Evolutionary conservation across 179 eudicot species (phyloP), one percentile per base, ranked within the genome.

Genomic region (Silene noctiflora): DNA sequence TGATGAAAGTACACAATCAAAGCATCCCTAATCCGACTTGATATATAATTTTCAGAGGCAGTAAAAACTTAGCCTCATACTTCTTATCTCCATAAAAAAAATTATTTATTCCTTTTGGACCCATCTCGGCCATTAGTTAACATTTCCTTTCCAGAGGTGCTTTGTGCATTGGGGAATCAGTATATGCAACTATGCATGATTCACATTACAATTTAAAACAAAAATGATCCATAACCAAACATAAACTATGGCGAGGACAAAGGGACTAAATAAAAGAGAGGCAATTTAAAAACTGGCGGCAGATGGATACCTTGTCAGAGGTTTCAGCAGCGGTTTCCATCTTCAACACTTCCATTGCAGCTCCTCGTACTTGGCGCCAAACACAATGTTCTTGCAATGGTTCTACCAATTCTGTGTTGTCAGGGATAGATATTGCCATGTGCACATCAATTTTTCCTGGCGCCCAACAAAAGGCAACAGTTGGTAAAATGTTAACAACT

Each of bases 311-410:
- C 96, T 90, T 90, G 72, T 91, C 88, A 3, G 80, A 27, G 22
- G 89, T 80, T 69, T 81, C 84, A 65, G 70, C 85, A 68, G 53
- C 79, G 70, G 77, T 79, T 73, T 89, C 87, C 69, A 78, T 78
- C 73, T 87, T 90, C 14, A 86, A 84, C 51, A 88, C 78, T 80
- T 85, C 98, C 79, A 83, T 76, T 73, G 94, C 96, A 72, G 97
- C 85, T 60, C 99, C 99, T 84, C 98, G 88, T 53, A 87, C 85
- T 72, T 91, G 99, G 79, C 92, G 88, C 97, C 98, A 93, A 78
- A 93, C 82, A 84, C 89, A 91, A 77, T 84, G 85, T 86, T 91
- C 96, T 77, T 88, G 87, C 78, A 94, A 74, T 76, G 89, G 92
- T 82, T 93, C 99, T 72, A 89, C 87, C 80, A 96, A 84, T 75